These are phyloP conservation scores for Fusarium staphyleae DNA, from an alignment of 2,329 filamentous ascomycete genomes.

Conservation along the genomic window DNA sequence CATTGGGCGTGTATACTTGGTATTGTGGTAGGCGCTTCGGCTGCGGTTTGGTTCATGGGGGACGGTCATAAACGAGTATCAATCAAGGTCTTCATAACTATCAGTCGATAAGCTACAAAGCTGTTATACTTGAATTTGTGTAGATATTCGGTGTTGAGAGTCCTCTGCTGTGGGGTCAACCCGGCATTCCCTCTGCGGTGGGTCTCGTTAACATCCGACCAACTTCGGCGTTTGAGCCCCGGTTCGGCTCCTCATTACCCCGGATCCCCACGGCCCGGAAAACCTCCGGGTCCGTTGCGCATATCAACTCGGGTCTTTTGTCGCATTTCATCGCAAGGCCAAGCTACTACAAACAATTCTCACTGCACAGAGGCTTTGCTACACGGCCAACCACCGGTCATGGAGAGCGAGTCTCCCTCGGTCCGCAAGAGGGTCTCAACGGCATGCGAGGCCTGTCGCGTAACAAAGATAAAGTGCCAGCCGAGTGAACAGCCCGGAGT, in stretches of 20 bases:
- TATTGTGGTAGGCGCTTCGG: background rate
- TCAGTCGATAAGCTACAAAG: too few species aligned
- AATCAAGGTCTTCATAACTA: too few species aligned
- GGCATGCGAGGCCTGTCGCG: conserved; percentile 62
- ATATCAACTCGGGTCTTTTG: background rate
- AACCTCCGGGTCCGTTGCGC: background rate
- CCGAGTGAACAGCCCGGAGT: conserved; percentile 55
- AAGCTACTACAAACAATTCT: too few species aligned
- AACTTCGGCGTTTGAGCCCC: conserved; percentile 21
- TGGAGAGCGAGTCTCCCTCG: conserved; percentile 20
- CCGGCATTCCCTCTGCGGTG: background rate
- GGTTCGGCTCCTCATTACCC: conserved; percentile 28
- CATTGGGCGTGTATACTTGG: background rate
- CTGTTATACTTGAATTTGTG: too few species aligned
- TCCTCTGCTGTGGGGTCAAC: conserved; percentile 4
- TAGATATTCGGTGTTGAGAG: too few species aligned
- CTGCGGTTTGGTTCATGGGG: background rate
- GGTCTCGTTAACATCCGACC: conserved; percentile 24
- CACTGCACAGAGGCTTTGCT: too few species aligned
- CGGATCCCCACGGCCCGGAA: conserved; percentile 8
- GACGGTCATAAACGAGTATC: too few species aligned
- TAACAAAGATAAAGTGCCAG: conserved; percentile 61
- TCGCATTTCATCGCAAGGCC: background rate
- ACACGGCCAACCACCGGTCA: background rate
- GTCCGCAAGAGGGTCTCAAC: conserved; percentile 46